phyloP scores from a whole-genome alignment of 1,139 yeast genomes.

The Taphrina pruni region DNA sequence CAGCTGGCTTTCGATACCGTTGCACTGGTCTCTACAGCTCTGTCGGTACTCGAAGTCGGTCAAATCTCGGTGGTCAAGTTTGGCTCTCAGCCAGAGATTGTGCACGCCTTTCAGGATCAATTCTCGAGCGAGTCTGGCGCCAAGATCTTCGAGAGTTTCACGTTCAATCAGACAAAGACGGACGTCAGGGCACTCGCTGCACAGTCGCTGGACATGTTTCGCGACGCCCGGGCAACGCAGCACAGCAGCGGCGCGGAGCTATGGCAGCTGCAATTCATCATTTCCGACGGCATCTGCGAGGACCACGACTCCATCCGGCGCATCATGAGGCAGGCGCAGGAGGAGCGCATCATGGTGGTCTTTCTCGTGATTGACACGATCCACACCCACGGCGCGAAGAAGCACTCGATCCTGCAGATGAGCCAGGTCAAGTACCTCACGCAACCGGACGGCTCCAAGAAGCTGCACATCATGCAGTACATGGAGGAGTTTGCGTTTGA shows the following conservation, averaged over 20 bases:
- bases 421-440: constrained; percentile 83
- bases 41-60: constrained; percentile 93
- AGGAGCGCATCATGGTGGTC: constrained; percentile 90
- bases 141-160: constrained; percentile 82
- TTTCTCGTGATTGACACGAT: constrained; percentile 93
- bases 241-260: constrained; percentile 59
- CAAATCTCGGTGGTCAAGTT: constrained; percentile 88
- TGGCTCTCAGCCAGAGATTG: constrained; percentile 82
- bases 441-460: constrained; percentile 71
- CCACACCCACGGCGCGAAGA: constrained; percentile 73
- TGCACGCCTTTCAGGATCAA: constrained; percentile 87
- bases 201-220: constrained; percentile 75
- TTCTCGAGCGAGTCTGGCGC: constrained; percentile 86
- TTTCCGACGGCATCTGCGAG: constrained; percentile 97
- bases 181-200: constrained; percentile 76
- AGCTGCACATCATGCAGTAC: constrained; percentile 78
- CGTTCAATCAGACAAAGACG: constrained; percentile 86
- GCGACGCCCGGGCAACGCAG: constrained; percentile 61
- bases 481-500: constrained; percentile 87
- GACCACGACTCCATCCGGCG: constrained; percentile 83
- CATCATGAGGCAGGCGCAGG: constrained; percentile 88
- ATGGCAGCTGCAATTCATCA: constrained; percentile 91
- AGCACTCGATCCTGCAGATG: constrained; percentile 82
- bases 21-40: constrained; percentile 90
- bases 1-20: constrained; percentile 93